Base-by-base conservation (phyloP, 2,329 filamentous ascomycete genomes). In the Alternaria longipes region DNA sequence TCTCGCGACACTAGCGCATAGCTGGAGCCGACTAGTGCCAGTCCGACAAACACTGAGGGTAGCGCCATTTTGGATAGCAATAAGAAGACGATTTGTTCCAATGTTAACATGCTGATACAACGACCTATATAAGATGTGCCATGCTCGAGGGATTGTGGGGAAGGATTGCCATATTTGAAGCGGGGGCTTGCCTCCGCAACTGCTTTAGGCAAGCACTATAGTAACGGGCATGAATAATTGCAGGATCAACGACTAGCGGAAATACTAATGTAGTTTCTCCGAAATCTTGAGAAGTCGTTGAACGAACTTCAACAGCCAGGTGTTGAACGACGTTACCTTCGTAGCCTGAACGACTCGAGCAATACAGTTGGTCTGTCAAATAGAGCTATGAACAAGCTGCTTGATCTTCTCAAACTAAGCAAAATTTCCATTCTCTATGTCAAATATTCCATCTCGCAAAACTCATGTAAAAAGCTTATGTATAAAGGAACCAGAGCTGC, bases 1-100 rank as follows among this genome's bases (percentile, higher is more conserved):
- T 69, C 64, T 46, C 38, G 46, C 3, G 63, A 65, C 4, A 65
- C 44, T 28, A 63, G 34, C 8, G 57, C 55, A 22, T 52, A 41
- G 46, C 56, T 26, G 4, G 51, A 14, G 20, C 41, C 20, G 22
- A 54, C 20, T 16, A 64, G 34, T 20, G 41, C 20, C 26, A 60
- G 36, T 30, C 22, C 47, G 4, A 56, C 28, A 22, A 53, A 3
- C 16, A 54, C 8, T 11, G 52, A 55, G 24, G 46, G 44, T n/a
- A 22, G 41, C 26, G 30, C 28, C 62, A 62, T 62, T 16, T 28
- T 51, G 6, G 41, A 22, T 32, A n/a, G 4, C 32, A 6, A 22
- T 16, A 16, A 45, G 12, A 9, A 22, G 26, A 18, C 3, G 4
- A n/a, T 40, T 32, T 20, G 2, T 20, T 20, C 8, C 8, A 3